Conservation (phyloP, 345 rosid species). For the Melastoma malabathricum region DNA sequence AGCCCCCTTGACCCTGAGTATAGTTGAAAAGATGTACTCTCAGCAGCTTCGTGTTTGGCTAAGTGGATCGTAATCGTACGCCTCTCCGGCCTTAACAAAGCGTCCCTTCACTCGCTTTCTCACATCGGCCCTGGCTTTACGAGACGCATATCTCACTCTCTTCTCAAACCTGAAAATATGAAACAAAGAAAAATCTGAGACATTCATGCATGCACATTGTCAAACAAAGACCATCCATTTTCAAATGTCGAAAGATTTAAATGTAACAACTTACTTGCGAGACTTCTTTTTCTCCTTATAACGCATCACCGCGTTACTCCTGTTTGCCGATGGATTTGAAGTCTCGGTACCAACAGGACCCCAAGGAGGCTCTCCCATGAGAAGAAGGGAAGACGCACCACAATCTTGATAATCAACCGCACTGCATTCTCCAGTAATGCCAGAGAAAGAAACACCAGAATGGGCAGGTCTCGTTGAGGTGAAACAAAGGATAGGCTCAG, state of each 20-base stretch:
- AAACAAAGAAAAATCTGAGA: neutral
- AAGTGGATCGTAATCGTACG: slow-evolving; percentile 81
- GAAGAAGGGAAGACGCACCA: slow-evolving; percentile 64
- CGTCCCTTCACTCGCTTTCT: slow-evolving; percentile 92
- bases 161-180: slow-evolving; percentile 57
- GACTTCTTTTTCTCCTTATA: slow-evolving; percentile 94
- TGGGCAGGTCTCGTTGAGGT: slow-evolving; percentile 36
- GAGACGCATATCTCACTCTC: slow-evolving; percentile 80
- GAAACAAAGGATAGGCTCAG: slow-evolving; percentile 68
- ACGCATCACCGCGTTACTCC: slow-evolving; percentile 78
- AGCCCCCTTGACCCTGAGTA: neutral
- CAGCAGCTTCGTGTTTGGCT: slow-evolving; percentile 71
- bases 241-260: neutral
- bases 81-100: slow-evolving; percentile 89
- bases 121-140: slow-evolving; percentile 96
- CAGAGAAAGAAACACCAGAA: slow-evolving; percentile 80
- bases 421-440: slow-evolving; percentile 73
- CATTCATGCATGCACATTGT: too few species aligned
- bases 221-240: too few species aligned
- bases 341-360: slow-evolving; percentile 53
- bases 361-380: slow-evolving; percentile 87
- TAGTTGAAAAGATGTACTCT: slow-evolving; percentile 13
- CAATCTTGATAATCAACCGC: slow-evolving; percentile 84
- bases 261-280: slow-evolving; percentile 53
- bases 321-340: slow-evolving; percentile 39